phyloP scores from a whole-genome alignment of 2,329 filamentous ascomycete species.

The Monilinia fructigena region DNA sequence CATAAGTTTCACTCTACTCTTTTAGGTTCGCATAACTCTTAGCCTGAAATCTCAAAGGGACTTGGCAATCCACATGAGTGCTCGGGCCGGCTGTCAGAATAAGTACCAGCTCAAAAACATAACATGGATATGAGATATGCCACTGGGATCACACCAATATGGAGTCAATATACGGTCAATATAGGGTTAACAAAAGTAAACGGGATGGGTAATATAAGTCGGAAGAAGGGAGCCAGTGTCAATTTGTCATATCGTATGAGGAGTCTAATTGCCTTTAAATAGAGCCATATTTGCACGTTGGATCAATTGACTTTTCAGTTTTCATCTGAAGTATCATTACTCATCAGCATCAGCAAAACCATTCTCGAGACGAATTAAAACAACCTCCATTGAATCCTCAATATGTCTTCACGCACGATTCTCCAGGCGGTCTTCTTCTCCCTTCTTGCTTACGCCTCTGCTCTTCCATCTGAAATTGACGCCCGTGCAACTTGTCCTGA shows the following conservation, averaged over 20 bases:
- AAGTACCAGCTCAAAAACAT: neutral
- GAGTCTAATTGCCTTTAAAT: neutral
- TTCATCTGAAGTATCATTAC: constrained; percentile 1
- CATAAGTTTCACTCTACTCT: neutral
- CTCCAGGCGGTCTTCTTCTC: neutral
- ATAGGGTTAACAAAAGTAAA: neutral
- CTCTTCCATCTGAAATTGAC: constrained; percentile 22
- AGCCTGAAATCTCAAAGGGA: constrained; percentile 15
- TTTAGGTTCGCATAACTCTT: constrained; percentile 3
- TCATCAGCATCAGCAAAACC: neutral
- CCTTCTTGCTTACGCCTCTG: constrained; percentile 3
- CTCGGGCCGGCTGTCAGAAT: constrained; percentile 4
- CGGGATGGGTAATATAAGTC: constrained; percentile 3
- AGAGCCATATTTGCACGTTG: neutral
- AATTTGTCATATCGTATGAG: neutral
- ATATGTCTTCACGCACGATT: neutral
- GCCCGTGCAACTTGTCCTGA: constrained; percentile 43
- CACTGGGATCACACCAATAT: neutral
- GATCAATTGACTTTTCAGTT: neutral
- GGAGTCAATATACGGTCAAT: neutral
- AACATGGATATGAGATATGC: neutral
- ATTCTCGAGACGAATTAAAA: neutral
- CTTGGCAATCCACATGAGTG: constrained; percentile 5
- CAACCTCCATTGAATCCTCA: neutral
- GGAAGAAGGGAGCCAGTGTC: neutral